Base-by-base conservation (phyloP, 371 early-diverging fungal species). In the Entomophthora muscae region DNA sequence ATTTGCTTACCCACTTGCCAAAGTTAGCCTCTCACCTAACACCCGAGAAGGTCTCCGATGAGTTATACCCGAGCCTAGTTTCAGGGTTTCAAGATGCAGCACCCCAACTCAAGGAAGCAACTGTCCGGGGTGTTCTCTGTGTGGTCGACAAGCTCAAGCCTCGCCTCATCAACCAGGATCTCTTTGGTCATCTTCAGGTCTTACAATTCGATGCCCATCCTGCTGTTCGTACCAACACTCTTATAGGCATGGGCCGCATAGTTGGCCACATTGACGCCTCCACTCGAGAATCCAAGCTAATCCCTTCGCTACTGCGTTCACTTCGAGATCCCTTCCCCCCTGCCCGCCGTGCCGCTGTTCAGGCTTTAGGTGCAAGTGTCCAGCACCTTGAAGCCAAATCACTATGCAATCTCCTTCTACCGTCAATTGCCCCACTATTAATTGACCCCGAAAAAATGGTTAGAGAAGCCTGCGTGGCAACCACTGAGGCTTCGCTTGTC, bases 221-320 rank as follows among this genome's bases (percentile, higher is more conserved):
- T 0, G 95, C 95, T 0, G 95, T 97, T 67, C 78, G 98, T 32
- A 91, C 98, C 64, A 96, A 96, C 66, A 85, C 93, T 13, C 85
- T 90, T 7, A 88, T 96, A 52, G 94, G 94, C 67, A 69, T 96
- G 7, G 95, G 93, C 17, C 93, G 94, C 69, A 80, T 94, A 53
- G 82, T 85, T 59, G 83, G 82, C 30, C 61, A 83, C 65, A 71
- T 92, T 22, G 84, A 71, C 63, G 87, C 23, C 53, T 70, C 80
- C 83, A 88, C 80, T 12, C 72, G 80, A 29, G 84, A 83, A 59
- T 84, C 88, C 64, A 81, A 89, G 2, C 72, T 95, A 2, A 79
- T 84, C 0, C 84, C 89, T 7, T 93, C 91, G 0, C 85, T 95
- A 54, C 73, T 86, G 10, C 77, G 91, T 31, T 81, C 87, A 32